Percentiles rank a stretch among this genome's conserved stretches.
phyloP scores from a whole-genome alignment of 345 rosid genomes.

The Brassica nigra region DNA sequence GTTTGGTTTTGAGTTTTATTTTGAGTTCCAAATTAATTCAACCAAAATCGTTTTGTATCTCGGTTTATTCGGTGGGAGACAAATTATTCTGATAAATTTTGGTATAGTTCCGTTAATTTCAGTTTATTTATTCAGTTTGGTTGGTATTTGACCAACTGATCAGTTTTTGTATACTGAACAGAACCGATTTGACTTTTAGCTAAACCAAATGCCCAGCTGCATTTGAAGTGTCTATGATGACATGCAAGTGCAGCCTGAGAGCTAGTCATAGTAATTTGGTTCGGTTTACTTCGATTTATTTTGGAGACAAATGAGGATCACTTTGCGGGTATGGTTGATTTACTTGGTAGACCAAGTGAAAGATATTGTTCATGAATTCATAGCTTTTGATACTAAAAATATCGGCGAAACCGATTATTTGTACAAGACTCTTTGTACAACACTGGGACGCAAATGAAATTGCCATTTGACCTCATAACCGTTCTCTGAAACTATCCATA shows the following conservation, averaged over 20 bases:
- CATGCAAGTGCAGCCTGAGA: neutral
- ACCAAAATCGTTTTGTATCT: neutral
- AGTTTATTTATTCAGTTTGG: neutral
- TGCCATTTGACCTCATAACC: constrained; percentile 14
- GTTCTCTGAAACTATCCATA: constrained; percentile 39
- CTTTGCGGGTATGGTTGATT: neutral
- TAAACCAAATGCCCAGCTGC: neutral
- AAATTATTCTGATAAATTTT: neutral
- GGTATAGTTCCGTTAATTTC: neutral
- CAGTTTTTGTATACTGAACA: neutral
- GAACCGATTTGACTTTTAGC: neutral
- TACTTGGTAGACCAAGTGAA: constrained; percentile 12
- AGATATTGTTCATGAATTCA: constrained; percentile 19
- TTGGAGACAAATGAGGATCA: neutral
- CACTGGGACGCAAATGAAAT: constrained; percentile 10
- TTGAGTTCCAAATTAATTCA: neutral
- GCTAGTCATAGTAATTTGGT: neutral
- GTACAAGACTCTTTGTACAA: constrained; percentile 31
- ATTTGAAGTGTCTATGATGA: neutral
- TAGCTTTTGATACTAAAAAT: constrained; percentile 14
- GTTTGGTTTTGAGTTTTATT: neutral
- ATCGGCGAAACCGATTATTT: neutral
- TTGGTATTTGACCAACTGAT: neutral
- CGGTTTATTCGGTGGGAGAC: neutral
- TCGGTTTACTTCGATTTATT: neutral